These are phyloP conservation scores for Aspergillus japonicus DNA, from an alignment of 2,329 filamentous ascomycete genomes.

Conservation along the genomic window DNA sequence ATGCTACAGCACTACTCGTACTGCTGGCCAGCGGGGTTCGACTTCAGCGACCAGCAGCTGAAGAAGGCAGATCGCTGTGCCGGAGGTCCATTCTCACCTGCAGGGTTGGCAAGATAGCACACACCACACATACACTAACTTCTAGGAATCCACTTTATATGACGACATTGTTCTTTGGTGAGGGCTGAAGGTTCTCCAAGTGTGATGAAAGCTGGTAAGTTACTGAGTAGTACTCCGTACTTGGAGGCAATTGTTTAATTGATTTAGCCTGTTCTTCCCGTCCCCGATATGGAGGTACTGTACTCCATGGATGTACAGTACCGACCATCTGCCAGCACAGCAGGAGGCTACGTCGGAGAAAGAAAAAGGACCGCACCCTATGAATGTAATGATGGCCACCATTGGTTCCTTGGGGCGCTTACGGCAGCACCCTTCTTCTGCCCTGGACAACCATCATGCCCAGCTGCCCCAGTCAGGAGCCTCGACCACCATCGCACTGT, in stretches of 20 bases:
- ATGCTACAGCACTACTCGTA: too few relatives aligned
- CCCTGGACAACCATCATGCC: not conserved
- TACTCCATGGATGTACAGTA: not conserved
- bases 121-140: not conserved
- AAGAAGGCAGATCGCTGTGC: not conserved
- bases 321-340: not conserved
- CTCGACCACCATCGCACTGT: not conserved
- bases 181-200: not conserved
- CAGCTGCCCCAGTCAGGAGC: not conserved
- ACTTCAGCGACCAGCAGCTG: not conserved
- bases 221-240: not conserved
- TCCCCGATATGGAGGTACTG: not conserved
- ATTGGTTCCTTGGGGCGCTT: not conserved
- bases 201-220: not conserved
- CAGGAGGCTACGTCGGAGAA: not conserved
- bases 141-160: not conserved
- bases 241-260: not conserved
- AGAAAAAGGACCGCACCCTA: not conserved
- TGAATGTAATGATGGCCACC: too few relatives aligned
- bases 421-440: not conserved
- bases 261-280: not conserved
- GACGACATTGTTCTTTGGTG: not conserved
- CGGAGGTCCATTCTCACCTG: not conserved
- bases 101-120: not conserved
- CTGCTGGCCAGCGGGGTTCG: too few relatives aligned